Percentiles rank a stretch among this genome's conserved stretches.
These are phyloP conservation scores for Zygoascus sp. DNA, from an alignment of 1,139 yeast genomes.

Conservation along the genomic window DNA sequence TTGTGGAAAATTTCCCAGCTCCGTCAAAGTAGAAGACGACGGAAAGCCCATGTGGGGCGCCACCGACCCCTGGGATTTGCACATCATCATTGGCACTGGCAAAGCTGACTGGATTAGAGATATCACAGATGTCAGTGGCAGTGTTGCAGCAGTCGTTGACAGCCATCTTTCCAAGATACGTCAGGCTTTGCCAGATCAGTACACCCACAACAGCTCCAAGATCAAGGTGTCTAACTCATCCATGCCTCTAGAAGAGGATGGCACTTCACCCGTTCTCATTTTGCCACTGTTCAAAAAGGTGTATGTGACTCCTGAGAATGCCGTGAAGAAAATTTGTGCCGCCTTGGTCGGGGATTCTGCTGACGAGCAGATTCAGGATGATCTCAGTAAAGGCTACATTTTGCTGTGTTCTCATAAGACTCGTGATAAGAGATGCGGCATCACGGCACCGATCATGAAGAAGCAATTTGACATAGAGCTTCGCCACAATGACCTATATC, in stretches of 20 bases:
- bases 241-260: constrained; percentile 26
- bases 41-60: constrained; percentile 59
- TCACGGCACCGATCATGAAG: constrained; percentile 90
- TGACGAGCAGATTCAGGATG: constrained; percentile 11
- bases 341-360: constrained; percentile 9
- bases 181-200: constrained; percentile 1
- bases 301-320: constrained; percentile 46
- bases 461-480: constrained; percentile 70
- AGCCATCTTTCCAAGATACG: background rate
- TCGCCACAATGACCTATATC: constrained; percentile 60
- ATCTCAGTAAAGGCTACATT: constrained; percentile 49
- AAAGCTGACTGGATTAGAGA: constrained; percentile 80
- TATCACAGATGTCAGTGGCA: constrained; percentile 52
- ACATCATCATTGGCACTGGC: constrained; percentile 77
- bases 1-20: constrained; percentile 47
- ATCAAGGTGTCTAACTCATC: constrained; percentile 36
- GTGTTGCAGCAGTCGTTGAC: constrained; percentile 48
- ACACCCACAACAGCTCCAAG: constrained; percentile 23
- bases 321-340: constrained; percentile 26
- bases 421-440: constrained; percentile 89
- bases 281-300: constrained; percentile 81
- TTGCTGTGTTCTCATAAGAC: constrained; percentile 85
- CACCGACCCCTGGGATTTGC: constrained; percentile 64
- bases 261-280: constrained; percentile 41
- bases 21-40: constrained; percentile 51